Evolutionary conservation across 1,139 yeast genomes (phyloP).

Genomic region (Lipomyces yarrowii): DNA sequence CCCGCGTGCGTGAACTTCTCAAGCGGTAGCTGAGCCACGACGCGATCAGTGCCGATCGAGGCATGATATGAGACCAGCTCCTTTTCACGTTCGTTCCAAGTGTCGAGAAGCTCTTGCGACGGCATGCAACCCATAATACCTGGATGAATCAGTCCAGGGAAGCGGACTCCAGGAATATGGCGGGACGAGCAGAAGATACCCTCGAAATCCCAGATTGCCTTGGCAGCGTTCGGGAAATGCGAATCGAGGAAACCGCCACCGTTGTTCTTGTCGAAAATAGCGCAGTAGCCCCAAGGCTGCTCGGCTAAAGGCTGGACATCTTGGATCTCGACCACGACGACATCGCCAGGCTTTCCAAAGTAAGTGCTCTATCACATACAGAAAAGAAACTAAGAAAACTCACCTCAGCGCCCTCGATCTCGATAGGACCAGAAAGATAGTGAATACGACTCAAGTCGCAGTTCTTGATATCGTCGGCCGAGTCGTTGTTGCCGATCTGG

Average conservation of each 20-base stretch:
- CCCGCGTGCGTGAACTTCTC: constrained; percentile 48
- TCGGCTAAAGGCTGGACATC: constrained; percentile 56
- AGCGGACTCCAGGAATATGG: constrained; percentile 53
- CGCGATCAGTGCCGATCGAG: constrained; percentile 40
- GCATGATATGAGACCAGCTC: constrained; percentile 43
- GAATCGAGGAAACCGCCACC: constrained; percentile 55
- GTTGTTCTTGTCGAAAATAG: constrained; percentile 48
- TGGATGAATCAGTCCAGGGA: constrained; percentile 49
- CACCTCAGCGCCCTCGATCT: constrained; percentile 48
- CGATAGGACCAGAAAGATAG: constrained; percentile 54
- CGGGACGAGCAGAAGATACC: constrained; percentile 52
- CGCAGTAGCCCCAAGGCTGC: constrained; percentile 56
- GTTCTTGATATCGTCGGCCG: constrained; percentile 51
- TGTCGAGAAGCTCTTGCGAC: constrained; percentile 46
- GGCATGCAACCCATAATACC: constrained; percentile 57
- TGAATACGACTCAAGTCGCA: constrained; percentile 52
- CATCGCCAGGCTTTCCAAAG: constrained; percentile 47
- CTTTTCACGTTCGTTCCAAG: constrained; percentile 51
- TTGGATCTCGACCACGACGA: constrained; percentile 52
- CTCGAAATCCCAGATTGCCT: constrained; percentile 56
- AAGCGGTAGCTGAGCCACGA: constrained; percentile 51
- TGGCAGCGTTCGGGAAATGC: constrained; percentile 54
- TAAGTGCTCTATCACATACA: not conserved
- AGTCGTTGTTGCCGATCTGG: constrained; percentile 51
- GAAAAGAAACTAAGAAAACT: not conserved